A percentile compares a stretch with the other conserved stretches of the same genome.
phyloP scores from a whole-genome alignment of 345 rosid species.

The Geranium brycei region DNA sequence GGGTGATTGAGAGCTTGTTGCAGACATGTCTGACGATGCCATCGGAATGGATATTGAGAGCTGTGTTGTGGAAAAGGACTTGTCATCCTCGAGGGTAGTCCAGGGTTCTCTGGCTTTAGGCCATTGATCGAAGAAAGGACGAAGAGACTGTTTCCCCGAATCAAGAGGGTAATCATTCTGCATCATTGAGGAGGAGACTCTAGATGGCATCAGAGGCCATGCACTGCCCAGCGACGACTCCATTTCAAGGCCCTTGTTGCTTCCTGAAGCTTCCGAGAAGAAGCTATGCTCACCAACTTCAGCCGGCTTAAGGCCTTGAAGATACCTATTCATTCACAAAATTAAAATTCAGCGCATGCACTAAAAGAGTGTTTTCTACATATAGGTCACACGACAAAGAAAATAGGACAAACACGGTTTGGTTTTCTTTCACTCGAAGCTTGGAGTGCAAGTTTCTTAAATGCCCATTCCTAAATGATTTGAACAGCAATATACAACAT shows the following conservation, averaged over 20 bases:
- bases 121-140: no score
- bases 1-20: neutral
- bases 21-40: neutral
- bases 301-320: neutral
- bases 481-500: no score
- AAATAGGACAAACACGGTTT: no score
- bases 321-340: slow-evolving; percentile 4
- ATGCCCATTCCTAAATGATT: no score
- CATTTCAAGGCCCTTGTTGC: neutral
- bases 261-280: neutral
- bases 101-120: no score
- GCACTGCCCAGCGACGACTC: neutral
- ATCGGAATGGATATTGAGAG: neutral
- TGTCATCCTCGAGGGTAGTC: neutral
- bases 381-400: no score
- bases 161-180: no score
- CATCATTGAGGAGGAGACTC: neutral
- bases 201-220: neutral
- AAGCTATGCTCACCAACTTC: neutral
- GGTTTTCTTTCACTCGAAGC: no score
- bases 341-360: no score
- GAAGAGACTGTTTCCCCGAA: no score
- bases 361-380: no score
- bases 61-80: neutral
- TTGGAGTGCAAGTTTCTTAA: no score